Conservation (phyloP, 768 basidiomycete genomes). For the Imleria badia region DNA sequence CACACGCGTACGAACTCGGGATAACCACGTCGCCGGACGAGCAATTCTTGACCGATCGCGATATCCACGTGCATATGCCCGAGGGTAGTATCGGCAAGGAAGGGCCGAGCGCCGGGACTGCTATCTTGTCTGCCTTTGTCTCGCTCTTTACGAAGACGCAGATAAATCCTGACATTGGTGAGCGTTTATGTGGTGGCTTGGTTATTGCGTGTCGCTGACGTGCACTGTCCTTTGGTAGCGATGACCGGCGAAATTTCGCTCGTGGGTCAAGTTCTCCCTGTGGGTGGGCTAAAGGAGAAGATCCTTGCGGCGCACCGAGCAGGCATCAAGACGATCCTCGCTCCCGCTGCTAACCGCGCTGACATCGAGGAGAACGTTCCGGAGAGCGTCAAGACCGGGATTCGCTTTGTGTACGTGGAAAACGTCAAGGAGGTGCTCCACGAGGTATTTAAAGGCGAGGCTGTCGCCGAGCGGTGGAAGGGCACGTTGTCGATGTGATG, state of each 20-base stretch:
- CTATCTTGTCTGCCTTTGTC: conserved; percentile 88
- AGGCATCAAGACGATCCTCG: conserved; percentile 89
- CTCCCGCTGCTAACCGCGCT: conserved; percentile 83
- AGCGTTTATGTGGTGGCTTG: conserved; percentile 23
- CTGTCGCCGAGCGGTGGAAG: conserved; percentile 63
- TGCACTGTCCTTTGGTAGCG: conserved; percentile 44
- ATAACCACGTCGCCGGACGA: conserved; percentile 72
- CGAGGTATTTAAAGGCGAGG: conserved; percentile 76
- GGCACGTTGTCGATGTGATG: conserved; percentile 47
- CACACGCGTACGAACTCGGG: conserved; percentile 85
- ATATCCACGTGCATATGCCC: conserved; percentile 97
- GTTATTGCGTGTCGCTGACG: neutral
- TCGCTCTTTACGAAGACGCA: conserved; percentile 84
- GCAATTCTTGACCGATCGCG: conserved; percentile 80
- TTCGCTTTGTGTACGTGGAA: conserved; percentile 94
- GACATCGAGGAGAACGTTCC: conserved; percentile 99
- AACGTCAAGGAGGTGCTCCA: conserved; percentile 86
- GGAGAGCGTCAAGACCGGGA: conserved; percentile 91
- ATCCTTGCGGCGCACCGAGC: conserved; percentile 96
- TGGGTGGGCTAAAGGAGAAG: conserved; percentile 95
- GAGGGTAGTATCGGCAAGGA: conserved; percentile 93
- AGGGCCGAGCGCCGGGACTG: conserved; percentile 95
- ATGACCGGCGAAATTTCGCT: conserved; percentile 99
- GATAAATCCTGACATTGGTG: conserved; percentile 87
- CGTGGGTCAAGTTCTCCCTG: conserved; percentile 92